Evolutionary conservation across 768 basidiomycete genomes (phyloP), one percentile per base, ranked within the genome.

Genomic region (Russula dissimulans): DNA sequence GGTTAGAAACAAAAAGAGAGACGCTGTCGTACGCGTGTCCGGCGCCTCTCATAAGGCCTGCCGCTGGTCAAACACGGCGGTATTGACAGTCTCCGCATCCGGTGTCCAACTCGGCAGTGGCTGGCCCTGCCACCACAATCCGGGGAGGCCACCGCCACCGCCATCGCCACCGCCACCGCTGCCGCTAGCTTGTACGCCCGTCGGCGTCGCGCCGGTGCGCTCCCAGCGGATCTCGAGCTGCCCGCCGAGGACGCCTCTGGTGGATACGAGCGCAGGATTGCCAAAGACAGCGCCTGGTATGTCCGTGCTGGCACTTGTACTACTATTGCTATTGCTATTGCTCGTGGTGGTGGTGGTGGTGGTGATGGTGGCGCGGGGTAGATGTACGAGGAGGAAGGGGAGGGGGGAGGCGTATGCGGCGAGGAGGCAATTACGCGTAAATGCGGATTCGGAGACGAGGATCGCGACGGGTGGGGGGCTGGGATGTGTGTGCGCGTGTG

Each of bases 361-460:
- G 31, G 34, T 3, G 36, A 11, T 8, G 2, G 47, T 2, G 42
- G 1, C 3, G 1, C 7, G 77, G 1, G 92, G 91, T 3, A 97
- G 71, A 63, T 95, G 85, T 2, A 95, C 69, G 12, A 97, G 78
- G 57, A 91, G 78, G 58, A 95, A 80, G 0, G 94, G 94, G 12
- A 92, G 78, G 0, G 81, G 77, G 0, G 90, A 93, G 11, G 85
- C 83, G 61, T 84, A 79, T 1, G 86, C 90, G 11, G 84, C 83
- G 1, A 86, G 75, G 57, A 89, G 69, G 0, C 91, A 82, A 0
- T 81, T 73, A 54, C 79, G 81, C 1, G 91, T 90, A 71, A 93
- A 97, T 1, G 82, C 76, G 17, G 89, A 91, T 68, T 89, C 80
- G 1, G 91, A 95, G 41, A 93, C 75, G 54, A 95, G 77, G 22